Evolutionary conservation across 75 land plant genomes (phyloP).

Genomic region (Pinus albicaulis): DNA sequence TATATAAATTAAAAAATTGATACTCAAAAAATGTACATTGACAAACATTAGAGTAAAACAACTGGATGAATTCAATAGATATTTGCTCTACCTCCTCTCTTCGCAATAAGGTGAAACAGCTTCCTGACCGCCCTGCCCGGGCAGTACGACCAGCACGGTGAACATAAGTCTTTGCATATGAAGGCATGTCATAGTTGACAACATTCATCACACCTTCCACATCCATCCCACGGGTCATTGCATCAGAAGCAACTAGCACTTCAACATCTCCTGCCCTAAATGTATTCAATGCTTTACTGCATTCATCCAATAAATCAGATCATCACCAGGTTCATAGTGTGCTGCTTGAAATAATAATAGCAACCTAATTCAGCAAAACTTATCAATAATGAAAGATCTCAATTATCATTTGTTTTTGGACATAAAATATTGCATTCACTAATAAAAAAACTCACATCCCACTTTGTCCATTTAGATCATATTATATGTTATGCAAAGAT

Average conservation of each 20-base stretch:
- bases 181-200: conserved; percentile 88
- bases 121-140: conserved; percentile 81
- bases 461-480: not conserved
- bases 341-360: not conserved
- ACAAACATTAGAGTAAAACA: too few relatives aligned
- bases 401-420: too few relatives aligned
- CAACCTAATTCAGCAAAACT: not conserved
- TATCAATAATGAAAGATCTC: not conserved
- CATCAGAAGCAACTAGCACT: conserved; percentile 92
- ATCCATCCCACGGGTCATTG: conserved; percentile 99
- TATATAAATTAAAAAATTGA: too few relatives aligned
- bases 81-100: conserved; percentile 59
- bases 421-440: not conserved
- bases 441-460: not conserved
- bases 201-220: conserved; percentile 90
- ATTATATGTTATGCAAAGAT: not conserved
- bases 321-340: not conserved
- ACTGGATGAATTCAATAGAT: too few relatives aligned
- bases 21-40: too few relatives aligned
- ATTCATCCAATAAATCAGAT: conserved; percentile 10
- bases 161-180: conserved; percentile 83
- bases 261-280: conserved; percentile 71
- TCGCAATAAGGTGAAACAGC: conserved; percentile 75
- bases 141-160: conserved; percentile 98
- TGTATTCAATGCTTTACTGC: conserved; percentile 72